phyloP scores from a whole-genome alignment of 192 early-diverging fungal genomes.

The Chytriomyces confervae region DNA sequence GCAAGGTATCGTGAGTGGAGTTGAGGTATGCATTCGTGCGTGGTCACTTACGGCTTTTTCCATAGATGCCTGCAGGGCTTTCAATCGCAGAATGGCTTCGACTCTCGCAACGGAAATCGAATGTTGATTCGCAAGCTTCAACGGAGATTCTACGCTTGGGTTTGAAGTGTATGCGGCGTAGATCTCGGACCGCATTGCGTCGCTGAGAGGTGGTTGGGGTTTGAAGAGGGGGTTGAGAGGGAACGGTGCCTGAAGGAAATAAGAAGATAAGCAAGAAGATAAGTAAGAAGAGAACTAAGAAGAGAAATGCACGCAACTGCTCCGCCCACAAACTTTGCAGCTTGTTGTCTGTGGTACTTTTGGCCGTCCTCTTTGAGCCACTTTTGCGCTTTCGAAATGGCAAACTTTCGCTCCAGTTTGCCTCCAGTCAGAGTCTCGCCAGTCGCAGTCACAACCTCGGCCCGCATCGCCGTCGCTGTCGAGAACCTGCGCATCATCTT shows the following conservation, averaged over 20 bases:
- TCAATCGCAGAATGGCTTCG: slow-evolving; percentile 89
- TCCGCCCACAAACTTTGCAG: background rate
- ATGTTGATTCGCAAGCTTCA: slow-evolving; percentile 72
- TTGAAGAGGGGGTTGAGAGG: slow-evolving; percentile 90
- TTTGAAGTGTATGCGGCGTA: slow-evolving; percentile 70
- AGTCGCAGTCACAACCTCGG: background rate
- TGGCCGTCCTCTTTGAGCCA: background rate
- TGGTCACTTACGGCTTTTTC: slow-evolving; percentile 64
- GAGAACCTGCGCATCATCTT: too few species aligned
- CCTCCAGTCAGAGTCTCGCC: background rate
- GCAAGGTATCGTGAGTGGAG: too few species aligned
- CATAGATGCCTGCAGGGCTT: slow-evolving; percentile 78
- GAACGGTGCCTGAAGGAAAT: slow-evolving; percentile 69
- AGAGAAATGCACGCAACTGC: background rate
- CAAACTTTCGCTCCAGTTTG: background rate
- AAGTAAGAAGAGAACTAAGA: slow-evolving; percentile 27
- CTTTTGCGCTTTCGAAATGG: background rate
- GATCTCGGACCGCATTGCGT: slow-evolving; percentile 72
- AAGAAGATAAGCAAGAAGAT: slow-evolving; percentile 32
- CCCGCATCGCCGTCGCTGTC: too few species aligned
- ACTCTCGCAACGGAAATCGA: slow-evolving; percentile 81
- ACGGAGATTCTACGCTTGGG: slow-evolving; percentile 67
- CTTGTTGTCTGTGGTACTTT: background rate
- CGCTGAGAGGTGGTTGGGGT: slow-evolving; percentile 76
- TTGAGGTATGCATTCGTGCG: too few species aligned